Conservation (phyloP, 164 flowering plant genomes). For the Stephania yunnanensis region DNA sequence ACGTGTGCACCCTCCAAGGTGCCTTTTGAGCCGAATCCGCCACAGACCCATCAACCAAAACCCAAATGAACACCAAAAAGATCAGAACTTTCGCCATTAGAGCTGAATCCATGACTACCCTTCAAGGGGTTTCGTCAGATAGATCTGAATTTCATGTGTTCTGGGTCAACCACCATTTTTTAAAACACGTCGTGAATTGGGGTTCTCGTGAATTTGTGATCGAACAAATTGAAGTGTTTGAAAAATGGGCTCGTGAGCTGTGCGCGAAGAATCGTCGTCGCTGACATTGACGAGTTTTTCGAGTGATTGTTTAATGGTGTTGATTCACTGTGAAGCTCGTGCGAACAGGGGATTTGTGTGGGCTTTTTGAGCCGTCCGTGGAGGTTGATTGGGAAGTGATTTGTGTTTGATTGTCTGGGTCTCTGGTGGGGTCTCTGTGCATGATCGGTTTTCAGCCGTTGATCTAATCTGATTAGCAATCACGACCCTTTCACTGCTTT, state of each 20-base stretch:
- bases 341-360: neutral
- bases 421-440: no score
- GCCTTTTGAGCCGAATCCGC: conserved; percentile 15
- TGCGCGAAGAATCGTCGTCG: no score
- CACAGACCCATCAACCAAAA: conserved; percentile 12
- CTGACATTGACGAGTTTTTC: no score
- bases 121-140: conserved; percentile 23
- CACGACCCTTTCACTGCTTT: no score
- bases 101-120: conserved; percentile 17
- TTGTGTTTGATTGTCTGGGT: no score
- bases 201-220: neutral
- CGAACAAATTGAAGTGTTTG: neutral
- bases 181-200: neutral
- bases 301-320: no score
- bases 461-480: no score
- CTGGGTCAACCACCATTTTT: conserved; percentile 1
- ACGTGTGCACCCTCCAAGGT: conserved; percentile 84
- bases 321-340: no score
- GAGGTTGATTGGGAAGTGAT: no score
- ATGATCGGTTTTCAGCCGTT: no score
- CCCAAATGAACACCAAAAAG: conserved; percentile 15
- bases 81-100: conserved; percentile 29
- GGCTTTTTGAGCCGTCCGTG: no score
- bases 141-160: conserved; percentile 31
- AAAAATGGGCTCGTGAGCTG: neutral